These are phyloP conservation scores for Daldinia caldariorum DNA, from an alignment of 495 filamentous ascomycete genomes.

Conservation along the genomic window DNA sequence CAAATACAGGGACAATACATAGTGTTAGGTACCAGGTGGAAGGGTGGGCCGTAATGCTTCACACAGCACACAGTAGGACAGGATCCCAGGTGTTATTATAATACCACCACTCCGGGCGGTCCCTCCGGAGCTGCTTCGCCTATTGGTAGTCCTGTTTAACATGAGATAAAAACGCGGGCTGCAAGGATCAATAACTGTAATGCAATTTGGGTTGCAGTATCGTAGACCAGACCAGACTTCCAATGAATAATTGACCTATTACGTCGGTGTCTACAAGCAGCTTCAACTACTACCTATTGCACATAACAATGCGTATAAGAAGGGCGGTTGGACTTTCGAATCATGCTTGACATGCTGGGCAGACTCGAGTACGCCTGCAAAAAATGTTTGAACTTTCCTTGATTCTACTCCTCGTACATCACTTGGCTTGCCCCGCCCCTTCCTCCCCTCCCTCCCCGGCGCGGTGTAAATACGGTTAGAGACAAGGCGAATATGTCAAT, in stretches of 20 bases:
- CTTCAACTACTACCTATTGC: constrained; percentile 23
- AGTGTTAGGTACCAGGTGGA: neutral
- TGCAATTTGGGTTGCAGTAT: constrained; percentile 10
- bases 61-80: neutral
- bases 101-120: constrained; percentile 38
- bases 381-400: neutral
- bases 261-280: constrained; percentile 39
- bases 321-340: constrained; percentile 5
- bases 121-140: constrained; percentile 23
- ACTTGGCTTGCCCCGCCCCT: too few relatives aligned
- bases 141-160: constrained; percentile 36
- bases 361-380: constrained; percentile 22
- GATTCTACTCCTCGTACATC: neutral
- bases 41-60: neutral
- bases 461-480: constrained; percentile 10
- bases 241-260: constrained; percentile 4
- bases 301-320: constrained; percentile 21
- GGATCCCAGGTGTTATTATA: constrained; percentile 16
- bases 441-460: neutral
- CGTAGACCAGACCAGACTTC: constrained; percentile 18
- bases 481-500: neutral
- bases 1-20: constrained; percentile 1
- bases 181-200: constrained; percentile 33
- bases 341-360: constrained; percentile 27
- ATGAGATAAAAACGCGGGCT: constrained; percentile 32